Percentiles rank a stretch among this genome's conserved stretches.
phyloP scores from a whole-genome alignment of 129 eudicot species.

The Deinandra increscens region DNA sequence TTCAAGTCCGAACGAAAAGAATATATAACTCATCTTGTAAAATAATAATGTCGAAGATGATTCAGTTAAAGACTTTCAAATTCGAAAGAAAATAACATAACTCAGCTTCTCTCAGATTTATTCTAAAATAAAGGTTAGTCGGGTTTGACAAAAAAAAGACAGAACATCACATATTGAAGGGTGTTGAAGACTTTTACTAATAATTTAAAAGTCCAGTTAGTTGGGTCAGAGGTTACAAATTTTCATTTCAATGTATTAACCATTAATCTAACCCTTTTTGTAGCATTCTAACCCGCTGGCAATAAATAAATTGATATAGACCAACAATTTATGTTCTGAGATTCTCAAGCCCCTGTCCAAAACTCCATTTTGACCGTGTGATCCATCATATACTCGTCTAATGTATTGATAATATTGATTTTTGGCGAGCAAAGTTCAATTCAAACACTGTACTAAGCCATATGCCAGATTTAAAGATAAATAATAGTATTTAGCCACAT shows the following conservation, averaged over 20 bases:
- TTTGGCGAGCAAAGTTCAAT: neutral
- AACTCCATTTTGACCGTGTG: neutral
- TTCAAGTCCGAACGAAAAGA: too few species aligned
- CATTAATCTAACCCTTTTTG: slow-evolving; percentile 1
- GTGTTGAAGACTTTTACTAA: slow-evolving; percentile 7
- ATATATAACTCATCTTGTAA: too few species aligned
- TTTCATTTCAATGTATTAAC: neutral
- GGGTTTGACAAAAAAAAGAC: too few species aligned
- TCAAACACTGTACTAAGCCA: neutral
- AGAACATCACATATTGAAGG: neutral
- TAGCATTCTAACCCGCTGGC: neutral
- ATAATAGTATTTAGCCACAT: neutral
- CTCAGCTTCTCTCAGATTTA: too few species aligned
- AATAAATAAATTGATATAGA: neutral
- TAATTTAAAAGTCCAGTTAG: neutral
- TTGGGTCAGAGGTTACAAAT: neutral
- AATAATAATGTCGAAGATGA: too few species aligned
- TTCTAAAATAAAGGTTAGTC: too few species aligned
- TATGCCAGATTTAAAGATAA: neutral
- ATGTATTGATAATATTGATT: neutral
- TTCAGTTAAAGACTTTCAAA: too few species aligned
- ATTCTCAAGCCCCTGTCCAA: neutral
- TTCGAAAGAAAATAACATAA: too few species aligned
- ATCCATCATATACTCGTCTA: too few species aligned
- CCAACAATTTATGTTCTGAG: too few species aligned